Evolutionary conservation across 2,329 filamentous ascomycete species (phyloP).

Genomic region (Passalora sequoiae): DNA sequence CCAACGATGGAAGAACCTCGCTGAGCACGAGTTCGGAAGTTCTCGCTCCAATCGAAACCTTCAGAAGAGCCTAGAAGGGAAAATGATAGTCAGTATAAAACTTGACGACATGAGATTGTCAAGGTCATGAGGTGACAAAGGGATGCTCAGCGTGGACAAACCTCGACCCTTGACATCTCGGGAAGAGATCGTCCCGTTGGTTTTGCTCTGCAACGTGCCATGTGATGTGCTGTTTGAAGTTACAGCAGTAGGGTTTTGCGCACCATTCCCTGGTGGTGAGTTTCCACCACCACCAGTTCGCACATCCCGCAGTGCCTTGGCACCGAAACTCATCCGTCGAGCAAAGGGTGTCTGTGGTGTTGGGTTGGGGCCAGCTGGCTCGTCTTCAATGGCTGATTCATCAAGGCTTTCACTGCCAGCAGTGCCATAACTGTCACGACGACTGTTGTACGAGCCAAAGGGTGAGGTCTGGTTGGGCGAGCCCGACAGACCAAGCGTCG

Average conservation of each 20-base stretch:
- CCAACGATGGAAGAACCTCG: conserved; percentile 60
- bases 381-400: conserved; percentile 48
- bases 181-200: conserved; percentile 45
- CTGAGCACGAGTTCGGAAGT: conserved; percentile 85
- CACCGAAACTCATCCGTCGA: conserved; percentile 85
- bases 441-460: conserved; percentile 39
- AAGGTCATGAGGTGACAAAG: conserved; percentile 6
- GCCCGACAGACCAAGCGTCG: conserved; percentile 45
- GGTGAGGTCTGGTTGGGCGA: conserved; percentile 42
- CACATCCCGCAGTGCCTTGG: conserved; percentile 68
- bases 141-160: conserved; percentile 44
- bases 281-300: conserved; percentile 42
- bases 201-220: conserved; percentile 19
- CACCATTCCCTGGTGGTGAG: conserved; percentile 30
- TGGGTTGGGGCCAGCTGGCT: conserved; percentile 36
- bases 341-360: conserved; percentile 63
- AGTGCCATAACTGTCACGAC: conserved; percentile 41
- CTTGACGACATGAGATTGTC: conserved; percentile 21
- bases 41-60: conserved; percentile 96
- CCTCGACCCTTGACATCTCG: conserved; percentile 53
- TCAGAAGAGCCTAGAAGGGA: conserved; percentile 65
- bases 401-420: conserved; percentile 41
- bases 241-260: conserved; percentile 30
- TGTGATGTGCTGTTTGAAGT: conserved; percentile 13
- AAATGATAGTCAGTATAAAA: conserved; percentile 40